These are phyloP conservation scores for Fusarium protoensiforme DNA, from an alignment of 2,329 filamentous ascomycete genomes.

Conservation along the genomic window DNA sequence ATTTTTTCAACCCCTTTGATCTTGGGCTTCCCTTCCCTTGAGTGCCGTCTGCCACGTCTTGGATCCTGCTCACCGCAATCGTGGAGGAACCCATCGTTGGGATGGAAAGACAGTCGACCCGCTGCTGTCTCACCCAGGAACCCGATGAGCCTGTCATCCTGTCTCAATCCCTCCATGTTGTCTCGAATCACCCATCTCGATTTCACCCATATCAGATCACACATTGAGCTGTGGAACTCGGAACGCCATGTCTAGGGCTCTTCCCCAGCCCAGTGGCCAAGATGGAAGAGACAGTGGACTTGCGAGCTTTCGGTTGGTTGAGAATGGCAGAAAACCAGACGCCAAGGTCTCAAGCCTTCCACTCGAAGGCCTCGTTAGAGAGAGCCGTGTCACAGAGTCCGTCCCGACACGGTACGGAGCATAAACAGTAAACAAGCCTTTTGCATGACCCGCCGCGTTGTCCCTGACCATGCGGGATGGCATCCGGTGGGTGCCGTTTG, in stretches of 20 bases:
- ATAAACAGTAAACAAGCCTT: conserved; percentile 41
- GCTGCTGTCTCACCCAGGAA: conserved; percentile 21
- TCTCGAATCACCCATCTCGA: conserved; percentile 3
- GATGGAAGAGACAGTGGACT: not conserved
- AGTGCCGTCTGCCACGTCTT: conserved; percentile 11
- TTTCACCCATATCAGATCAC: conserved; percentile 2
- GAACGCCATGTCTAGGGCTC: conserved; percentile 9
- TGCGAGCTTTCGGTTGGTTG: not conserved
- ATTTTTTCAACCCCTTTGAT: conserved; percentile 8
- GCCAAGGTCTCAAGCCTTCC: conserved; percentile 26
- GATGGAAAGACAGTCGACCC: not conserved
- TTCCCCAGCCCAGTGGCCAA: conserved; percentile 3
- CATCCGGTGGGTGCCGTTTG: conserved; percentile 30
- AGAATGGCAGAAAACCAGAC: conserved; percentile 2
- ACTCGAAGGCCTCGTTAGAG: not conserved
- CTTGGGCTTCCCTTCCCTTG: not conserved
- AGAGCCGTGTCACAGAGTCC: conserved; percentile 2
- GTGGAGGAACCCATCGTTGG: not conserved
- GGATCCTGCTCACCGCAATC: not conserved
- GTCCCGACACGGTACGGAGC: conserved; percentile 12
- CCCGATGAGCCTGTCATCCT: conserved; percentile 7
- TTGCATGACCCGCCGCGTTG: conserved; percentile 35
- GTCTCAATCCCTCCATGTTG: conserved; percentile 20
- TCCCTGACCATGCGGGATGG: conserved; percentile 34
- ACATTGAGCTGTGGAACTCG: not conserved